Evolutionary conservation across 139 green algal species (phyloP).

Genomic region (Raphidocelis subcapitata): DNA sequence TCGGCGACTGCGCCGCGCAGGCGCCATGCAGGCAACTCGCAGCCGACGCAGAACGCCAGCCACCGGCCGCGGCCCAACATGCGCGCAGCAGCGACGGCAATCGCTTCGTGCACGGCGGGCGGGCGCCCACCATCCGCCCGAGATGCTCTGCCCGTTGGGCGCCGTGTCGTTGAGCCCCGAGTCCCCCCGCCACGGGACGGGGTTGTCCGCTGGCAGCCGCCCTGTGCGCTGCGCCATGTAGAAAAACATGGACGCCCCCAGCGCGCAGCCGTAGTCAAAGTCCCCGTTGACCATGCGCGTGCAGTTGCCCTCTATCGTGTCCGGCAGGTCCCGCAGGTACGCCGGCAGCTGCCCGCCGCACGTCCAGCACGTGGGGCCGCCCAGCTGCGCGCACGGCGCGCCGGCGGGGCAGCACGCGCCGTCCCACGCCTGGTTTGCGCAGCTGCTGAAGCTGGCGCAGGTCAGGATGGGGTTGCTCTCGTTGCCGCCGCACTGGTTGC

Average conservation of each 20-base stretch:
- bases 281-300: slow-evolving; percentile 4
- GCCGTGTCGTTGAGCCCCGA: slow-evolving; percentile 38
- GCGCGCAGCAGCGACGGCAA: too few relatives aligned
- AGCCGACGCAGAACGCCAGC: too few relatives aligned
- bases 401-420: slow-evolving; percentile 16
- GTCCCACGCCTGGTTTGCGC: slow-evolving; percentile 9
- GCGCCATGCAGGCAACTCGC: too few relatives aligned
- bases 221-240: slow-evolving; percentile 56
- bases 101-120: too few relatives aligned
- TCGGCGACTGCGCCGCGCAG: too few relatives aligned
- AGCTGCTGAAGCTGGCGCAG: slow-evolving; percentile 24
- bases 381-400: background rate
- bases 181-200: slow-evolving; percentile 46
- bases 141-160: slow-evolving; percentile 29
- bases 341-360: slow-evolving; percentile 11
- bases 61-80: too few relatives aligned
- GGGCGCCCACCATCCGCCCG: slow-evolving; percentile 34
- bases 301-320: background rate
- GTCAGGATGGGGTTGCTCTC: background rate
- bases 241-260: slow-evolving; percentile 43
- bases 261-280: slow-evolving; percentile 35
- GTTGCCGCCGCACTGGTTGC: slow-evolving; percentile 30
- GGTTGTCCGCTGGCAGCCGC: slow-evolving; percentile 38
- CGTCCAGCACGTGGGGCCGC: slow-evolving; percentile 1
- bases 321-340: background rate